These are phyloP conservation scores for Penicillium sp. DNA, from an alignment of 2,329 filamentous ascomycete species.

Conservation along the genomic window DNA sequence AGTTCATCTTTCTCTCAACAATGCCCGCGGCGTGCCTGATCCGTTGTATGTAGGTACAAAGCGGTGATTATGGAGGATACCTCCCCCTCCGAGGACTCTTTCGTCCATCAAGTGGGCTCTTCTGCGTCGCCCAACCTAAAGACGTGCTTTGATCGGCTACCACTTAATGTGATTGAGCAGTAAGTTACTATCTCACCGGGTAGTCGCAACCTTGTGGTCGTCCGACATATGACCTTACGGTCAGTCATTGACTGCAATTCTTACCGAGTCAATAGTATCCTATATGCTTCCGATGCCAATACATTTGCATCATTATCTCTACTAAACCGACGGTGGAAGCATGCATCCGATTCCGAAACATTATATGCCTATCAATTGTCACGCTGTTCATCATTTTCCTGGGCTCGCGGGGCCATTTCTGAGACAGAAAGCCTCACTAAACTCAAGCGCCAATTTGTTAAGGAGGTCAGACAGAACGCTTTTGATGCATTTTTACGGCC, in stretches of 20 bases:
- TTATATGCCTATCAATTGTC: constrained; percentile 49
- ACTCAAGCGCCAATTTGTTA: constrained; percentile 64
- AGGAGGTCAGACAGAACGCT: constrained; percentile 71
- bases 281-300: constrained; percentile 47
- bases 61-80: constrained; percentile 25
- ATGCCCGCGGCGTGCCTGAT: constrained; percentile 7
- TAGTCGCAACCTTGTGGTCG: neutral
- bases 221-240: neutral
- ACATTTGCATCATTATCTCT: constrained; percentile 47
- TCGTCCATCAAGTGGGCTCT: neutral
- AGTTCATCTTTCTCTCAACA: constrained; percentile 1
- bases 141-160: constrained; percentile 21
- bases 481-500: constrained; percentile 75
- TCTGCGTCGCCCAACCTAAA: neutral
- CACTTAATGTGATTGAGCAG: constrained; percentile 22
- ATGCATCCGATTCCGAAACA: constrained; percentile 40
- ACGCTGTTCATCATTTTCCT: constrained; percentile 42
- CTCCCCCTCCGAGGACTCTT: constrained; percentile 7
- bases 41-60: constrained; percentile 15
- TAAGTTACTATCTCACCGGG: constrained; percentile 7
- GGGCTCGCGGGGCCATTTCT: constrained; percentile 35
- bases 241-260: constrained; percentile 8
- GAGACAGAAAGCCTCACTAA: constrained; percentile 52
- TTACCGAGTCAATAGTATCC: constrained; percentile 39
- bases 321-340: constrained; percentile 46